Percentiles rank a stretch among this genome's conserved stretches.
Evolutionary conservation across 169 alveolate genomes (phyloP).

Genomic region (Neospora caninum): DNA sequence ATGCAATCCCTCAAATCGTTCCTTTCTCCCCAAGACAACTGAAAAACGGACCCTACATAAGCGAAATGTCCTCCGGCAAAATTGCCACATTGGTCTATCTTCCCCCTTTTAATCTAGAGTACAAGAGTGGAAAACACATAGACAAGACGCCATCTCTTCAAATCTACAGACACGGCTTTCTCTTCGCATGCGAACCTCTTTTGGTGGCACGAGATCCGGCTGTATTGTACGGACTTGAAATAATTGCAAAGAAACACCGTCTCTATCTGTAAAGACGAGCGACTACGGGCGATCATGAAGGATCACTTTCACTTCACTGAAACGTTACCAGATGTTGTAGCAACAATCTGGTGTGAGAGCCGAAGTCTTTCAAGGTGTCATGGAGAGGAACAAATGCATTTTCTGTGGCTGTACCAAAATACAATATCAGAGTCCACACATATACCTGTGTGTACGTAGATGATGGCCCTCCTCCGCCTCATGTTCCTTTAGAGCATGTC

Average conservation of each 20-base stretch:
- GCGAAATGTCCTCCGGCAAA: not conserved
- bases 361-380: no score
- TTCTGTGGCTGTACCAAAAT: not conserved
- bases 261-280: not conserved
- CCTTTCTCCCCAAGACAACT: not conserved
- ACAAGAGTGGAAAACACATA: not conserved
- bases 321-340: no score
- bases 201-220: no score
- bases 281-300: no score
- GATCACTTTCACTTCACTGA: not conserved
- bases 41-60: not conserved
- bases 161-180: not conserved
- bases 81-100: not conserved
- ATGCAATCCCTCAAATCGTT: not conserved
- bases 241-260: not conserved
- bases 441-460: not conserved
- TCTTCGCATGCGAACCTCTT: not conserved
- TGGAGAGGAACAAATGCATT: not conserved
- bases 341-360: no score
- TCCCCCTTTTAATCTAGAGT: not conserved
- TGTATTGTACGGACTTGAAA: not conserved
- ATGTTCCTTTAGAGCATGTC: not conserved
- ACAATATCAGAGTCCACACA: not conserved
- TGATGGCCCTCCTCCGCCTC: not conserved
- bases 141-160: not conserved